Evolutionary conservation across 225 moss, liverwort and hornwort species (phyloP).

Genomic region (Physcomitrellopsis africana): DNA sequence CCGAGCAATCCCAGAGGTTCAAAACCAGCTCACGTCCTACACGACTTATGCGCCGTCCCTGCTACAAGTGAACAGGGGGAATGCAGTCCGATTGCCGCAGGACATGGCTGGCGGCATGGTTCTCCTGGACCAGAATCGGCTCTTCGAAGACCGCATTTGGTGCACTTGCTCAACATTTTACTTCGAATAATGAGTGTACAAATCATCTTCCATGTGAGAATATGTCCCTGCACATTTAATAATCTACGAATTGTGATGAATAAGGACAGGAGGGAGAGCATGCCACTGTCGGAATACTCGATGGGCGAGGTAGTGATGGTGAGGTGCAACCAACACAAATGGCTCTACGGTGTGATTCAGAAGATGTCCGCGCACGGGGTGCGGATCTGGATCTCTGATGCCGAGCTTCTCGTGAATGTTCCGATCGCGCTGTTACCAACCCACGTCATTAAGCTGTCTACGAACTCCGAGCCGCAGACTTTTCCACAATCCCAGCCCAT

Average conservation of each 20-base stretch:
- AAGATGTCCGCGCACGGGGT: constrained; percentile 47
- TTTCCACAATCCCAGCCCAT: constrained; percentile 27
- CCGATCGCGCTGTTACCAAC: constrained; percentile 56
- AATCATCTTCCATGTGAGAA: not conserved
- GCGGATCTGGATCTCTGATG: constrained; percentile 49
- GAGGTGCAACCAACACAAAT: constrained; percentile 51
- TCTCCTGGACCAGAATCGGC: not conserved
- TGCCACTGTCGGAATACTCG: constrained; percentile 31
- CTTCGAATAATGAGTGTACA: not conserved
- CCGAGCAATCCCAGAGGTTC: no score
- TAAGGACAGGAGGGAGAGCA: constrained; percentile 25
- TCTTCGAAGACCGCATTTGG: constrained; percentile 14
- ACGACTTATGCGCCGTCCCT: not conserved
- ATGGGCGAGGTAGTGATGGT: constrained; percentile 63
- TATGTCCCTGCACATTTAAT: not conserved
- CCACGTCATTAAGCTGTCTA: constrained; percentile 48
- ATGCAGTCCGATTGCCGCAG: constrained; percentile 2
- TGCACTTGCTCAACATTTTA: not conserved
- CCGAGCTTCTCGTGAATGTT: constrained; percentile 47
- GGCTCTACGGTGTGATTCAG: constrained; percentile 50
- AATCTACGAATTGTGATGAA: constrained; percentile 8
- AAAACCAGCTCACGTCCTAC: not conserved
- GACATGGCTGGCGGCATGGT: not conserved
- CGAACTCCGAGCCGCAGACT: not conserved
- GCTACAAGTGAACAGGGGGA: constrained; percentile 9